Conservation (phyloP, 2,329 filamentous ascomycete species). For the Cladosporium colombiae region DNA sequence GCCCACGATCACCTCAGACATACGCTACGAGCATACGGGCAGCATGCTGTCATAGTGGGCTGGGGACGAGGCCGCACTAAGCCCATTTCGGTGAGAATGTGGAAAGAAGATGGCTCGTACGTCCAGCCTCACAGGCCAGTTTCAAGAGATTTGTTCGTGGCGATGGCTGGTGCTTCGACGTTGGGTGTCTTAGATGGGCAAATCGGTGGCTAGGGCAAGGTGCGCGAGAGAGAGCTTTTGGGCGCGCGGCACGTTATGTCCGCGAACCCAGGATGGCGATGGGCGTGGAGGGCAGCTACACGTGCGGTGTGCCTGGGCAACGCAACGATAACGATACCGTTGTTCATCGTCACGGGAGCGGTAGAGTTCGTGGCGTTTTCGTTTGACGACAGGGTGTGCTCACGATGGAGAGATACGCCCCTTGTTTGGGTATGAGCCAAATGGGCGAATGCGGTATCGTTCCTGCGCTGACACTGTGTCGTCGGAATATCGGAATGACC, state of each 20-base stretch:
- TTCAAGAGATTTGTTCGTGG: not conserved
- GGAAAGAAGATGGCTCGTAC: not conserved
- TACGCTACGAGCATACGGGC: not conserved
- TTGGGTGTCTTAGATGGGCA: slow-evolving; percentile 9
- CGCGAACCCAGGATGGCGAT: not conserved
- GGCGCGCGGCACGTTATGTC: slow-evolving; percentile 7
- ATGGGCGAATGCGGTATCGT: not conserved
- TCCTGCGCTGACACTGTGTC: not conserved
- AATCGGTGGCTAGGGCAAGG: slow-evolving; percentile 16
- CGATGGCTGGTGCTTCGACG: slow-evolving; percentile 7
- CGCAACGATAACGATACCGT: slow-evolving; percentile 14
- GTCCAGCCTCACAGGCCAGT: slow-evolving; percentile 14
- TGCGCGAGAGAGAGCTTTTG: not conserved
- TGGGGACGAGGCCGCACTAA: not conserved
- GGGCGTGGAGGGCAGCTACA: not conserved
- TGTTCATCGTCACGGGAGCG: slow-evolving; percentile 15
- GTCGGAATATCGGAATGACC: not conserved
- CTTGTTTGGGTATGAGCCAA: not conserved
- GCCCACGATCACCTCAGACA: not conserved
- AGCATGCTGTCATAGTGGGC: slow-evolving; percentile 13
- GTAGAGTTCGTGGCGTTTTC: not conserved
- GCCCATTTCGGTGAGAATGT: not conserved
- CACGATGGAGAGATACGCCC: not conserved
- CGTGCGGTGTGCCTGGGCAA: slow-evolving; percentile 8
- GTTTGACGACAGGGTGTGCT: not conserved